Evolutionary conservation across 2,329 filamentous ascomycete genomes (phyloP).

Genomic region (Emmonsiellopsis sp.): DNA sequence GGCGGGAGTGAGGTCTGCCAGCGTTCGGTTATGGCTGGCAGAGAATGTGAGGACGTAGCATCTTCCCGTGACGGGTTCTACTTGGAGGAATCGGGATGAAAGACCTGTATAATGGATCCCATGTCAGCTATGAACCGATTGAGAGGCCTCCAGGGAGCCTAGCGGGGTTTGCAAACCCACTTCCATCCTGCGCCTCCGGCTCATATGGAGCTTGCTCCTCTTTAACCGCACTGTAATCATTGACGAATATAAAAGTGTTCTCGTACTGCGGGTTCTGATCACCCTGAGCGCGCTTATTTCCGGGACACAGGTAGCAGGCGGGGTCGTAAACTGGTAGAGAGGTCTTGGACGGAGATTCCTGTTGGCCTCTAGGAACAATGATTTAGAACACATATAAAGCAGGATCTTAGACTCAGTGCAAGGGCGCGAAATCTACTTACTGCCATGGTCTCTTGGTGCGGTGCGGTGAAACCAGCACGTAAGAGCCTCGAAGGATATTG

Average conservation of each 20-base stretch:
- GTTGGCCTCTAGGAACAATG: conserved; percentile 53
- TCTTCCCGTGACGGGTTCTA: conserved; percentile 81
- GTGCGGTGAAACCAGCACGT: conserved; percentile 92
- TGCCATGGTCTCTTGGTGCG: conserved; percentile 97
- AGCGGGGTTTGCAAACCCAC: conserved; percentile 24
- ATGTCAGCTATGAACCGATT: background rate
- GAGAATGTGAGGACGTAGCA: conserved; percentile 97
- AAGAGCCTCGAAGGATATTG: conserved; percentile 81
- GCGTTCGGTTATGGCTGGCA: conserved; percentile 77
- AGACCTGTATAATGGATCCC: conserved; percentile 43
- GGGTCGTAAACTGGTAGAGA: conserved; percentile 74
- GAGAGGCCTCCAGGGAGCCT: background rate
- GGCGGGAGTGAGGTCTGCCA: conserved; percentile 71
- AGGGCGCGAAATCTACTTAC: conserved; percentile 44
- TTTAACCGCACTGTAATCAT: conserved; percentile 95
- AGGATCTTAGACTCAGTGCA: background rate
- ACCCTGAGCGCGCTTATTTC: conserved; percentile 80
- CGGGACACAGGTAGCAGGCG: conserved; percentile 89
- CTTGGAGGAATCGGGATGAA: conserved; percentile 66
- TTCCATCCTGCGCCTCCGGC: conserved; percentile 39
- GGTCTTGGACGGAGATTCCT: conserved; percentile 61
- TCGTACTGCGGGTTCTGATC: conserved; percentile 79
- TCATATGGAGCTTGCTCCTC: conserved; percentile 78
- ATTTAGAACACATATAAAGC: conserved; percentile 4
- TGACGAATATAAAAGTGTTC: conserved; percentile 86